A percentile compares a stretch with the other conserved stretches of the same genome.
phyloP scores from a whole-genome alignment of 2,329 filamentous ascomycete species.

The Colletotrichum sp. region DNA sequence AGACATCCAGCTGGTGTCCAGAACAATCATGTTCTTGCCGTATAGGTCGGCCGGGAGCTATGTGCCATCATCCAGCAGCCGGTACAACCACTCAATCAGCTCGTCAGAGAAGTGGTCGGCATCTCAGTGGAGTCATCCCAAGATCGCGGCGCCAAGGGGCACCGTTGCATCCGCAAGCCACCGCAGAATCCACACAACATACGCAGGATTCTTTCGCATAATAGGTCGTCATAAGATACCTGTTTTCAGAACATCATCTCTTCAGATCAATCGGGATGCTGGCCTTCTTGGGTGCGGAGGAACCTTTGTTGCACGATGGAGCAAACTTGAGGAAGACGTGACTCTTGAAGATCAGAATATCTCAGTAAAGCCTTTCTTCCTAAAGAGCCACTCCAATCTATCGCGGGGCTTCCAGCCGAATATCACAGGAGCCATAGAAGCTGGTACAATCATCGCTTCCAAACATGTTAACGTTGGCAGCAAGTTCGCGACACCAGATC shows the following conservation, averaged over 20 bases:
- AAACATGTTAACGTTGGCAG: not conserved
- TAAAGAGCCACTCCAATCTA: not conserved
- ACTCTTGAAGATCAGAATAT: not conserved
- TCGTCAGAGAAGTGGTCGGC: too few species aligned
- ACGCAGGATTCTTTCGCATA: not conserved
- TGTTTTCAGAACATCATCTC: not conserved
- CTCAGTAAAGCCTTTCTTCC: not conserved
- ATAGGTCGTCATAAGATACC: not conserved
- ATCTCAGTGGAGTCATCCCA: not conserved
- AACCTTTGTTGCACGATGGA: not conserved
- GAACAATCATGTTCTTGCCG: too few species aligned
- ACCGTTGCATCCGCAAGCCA: not conserved
- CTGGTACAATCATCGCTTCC: not conserved
- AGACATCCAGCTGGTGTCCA: too few species aligned
- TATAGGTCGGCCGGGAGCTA: too few species aligned
- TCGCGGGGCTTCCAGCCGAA: too few species aligned
- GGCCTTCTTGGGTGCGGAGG: not conserved
- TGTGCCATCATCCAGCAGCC: too few species aligned
- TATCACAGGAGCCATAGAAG: not conserved
- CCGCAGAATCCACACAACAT: not conserved
- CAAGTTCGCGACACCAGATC: not conserved
- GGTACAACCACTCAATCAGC: too few species aligned
- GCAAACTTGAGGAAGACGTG: not conserved
- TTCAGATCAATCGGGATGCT: not conserved
- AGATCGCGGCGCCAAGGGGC: not conserved